Evolutionary conservation across 441 rosid genomes (phyloP).

Genomic region (Erysimum cheiri): DNA sequence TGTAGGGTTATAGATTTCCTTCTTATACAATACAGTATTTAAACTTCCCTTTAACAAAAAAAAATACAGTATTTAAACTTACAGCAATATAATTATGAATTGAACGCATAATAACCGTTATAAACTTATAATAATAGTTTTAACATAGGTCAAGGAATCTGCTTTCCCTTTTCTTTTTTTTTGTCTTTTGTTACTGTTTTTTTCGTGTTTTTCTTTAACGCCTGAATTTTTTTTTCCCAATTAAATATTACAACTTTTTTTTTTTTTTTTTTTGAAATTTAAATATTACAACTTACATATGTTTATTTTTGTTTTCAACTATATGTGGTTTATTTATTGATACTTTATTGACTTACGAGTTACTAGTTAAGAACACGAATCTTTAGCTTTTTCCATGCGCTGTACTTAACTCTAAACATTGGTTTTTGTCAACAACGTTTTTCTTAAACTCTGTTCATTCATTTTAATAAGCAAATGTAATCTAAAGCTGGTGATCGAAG

Average conservation of each 20-base stretch:
- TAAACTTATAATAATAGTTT: slow-evolving; percentile 15
- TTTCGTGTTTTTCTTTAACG: slow-evolving; percentile 19
- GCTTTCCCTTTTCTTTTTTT: slow-evolving; percentile 3
- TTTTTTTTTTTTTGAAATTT: no score
- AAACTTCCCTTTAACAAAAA: no score
- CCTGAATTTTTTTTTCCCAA: slow-evolving; percentile 5
- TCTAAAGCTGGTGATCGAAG: not conserved
- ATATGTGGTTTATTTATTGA: slow-evolving; percentile 14
- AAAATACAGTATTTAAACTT: not conserved
- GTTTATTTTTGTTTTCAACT: not conserved
- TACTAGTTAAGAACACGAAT: slow-evolving; percentile 36
- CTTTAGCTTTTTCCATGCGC: slow-evolving; percentile 30
- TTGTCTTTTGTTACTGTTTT: slow-evolving; percentile 25
- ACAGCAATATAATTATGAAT: not conserved
- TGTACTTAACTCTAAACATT: slow-evolving; percentile 15
- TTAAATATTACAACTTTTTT: no score
- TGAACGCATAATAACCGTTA: slow-evolving; percentile 20
- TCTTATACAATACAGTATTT: no score
- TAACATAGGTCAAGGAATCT: slow-evolving; percentile 38
- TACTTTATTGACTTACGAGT: slow-evolving; percentile 38
- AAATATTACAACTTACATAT: slow-evolving; percentile 22
- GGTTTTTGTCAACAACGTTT: slow-evolving; percentile 29
- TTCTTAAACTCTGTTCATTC: not conserved
- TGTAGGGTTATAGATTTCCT: not conserved
- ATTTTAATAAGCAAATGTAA: slow-evolving; percentile 6